Evolutionary conservation across 2,329 filamentous ascomycete genomes (phyloP), one percentile per base, ranked within the genome.

Genomic region (Arachnomyces sp.): DNA sequence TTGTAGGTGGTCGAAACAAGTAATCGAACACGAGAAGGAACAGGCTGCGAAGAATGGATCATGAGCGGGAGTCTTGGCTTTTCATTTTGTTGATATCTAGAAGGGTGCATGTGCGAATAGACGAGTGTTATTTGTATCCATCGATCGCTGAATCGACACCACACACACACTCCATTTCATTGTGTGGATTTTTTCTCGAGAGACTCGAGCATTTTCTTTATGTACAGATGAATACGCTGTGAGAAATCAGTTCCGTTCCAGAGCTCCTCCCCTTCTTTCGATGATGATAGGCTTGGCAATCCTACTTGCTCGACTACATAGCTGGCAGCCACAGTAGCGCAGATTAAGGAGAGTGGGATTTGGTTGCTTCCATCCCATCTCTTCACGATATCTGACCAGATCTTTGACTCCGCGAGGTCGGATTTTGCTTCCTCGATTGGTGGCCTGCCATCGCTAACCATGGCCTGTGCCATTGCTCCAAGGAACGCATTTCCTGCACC

Each of bases 261-360:
- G 47, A 55, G 49, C 45, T 67, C 64, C 37, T 53, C 52, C 30
- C 56, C 62, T 39, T 56, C 49, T 4, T 46, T 50, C 43, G 53
- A 40, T 31, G 42, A 46, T 36, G 57, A 55, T 15, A 65, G 52
- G 14, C 43, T 46, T 13, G 90, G 90, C 59, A 93, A 77, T 0
- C 92, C 90, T 38, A 94, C 80, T 61, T 98, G 92, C 64, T 98
- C 89, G 53, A 98, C 94, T 12, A 86, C 86, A 61, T 94, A 92
- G 54, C 88, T 89, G 6, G 92, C 90, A 2, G 87, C 82, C 4
- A 96, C 74, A 34, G 77, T 82, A 3, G 81, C 92, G 77, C 82
- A 90, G 0, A 77, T 70, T 4, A 84, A 80, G 4, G 87, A 88
- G 52, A 79, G 44, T 81, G 77, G 31, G 84, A 68, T 39, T 34